Evolutionary conservation across 805 yeast genomes (phyloP).

Genomic region (Candida bentonensis): DNA sequence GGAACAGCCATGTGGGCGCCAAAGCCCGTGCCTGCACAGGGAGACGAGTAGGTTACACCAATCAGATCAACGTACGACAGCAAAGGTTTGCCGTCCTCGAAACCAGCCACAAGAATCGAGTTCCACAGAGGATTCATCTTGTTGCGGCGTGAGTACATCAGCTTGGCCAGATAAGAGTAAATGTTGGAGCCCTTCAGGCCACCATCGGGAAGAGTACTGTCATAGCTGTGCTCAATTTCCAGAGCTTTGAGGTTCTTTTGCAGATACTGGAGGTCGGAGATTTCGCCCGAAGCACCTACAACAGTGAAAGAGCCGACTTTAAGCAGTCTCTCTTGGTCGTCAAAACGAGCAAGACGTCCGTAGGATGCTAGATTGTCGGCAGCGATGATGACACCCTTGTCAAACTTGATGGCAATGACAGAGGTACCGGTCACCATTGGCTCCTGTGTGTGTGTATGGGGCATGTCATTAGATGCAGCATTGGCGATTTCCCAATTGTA

Average conservation of each 20-base stretch:
- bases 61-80: constrained; percentile 77
- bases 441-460: constrained; percentile 76
- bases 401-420: constrained; percentile 79
- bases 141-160: constrained; percentile 75
- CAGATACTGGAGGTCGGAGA: constrained; percentile 82
- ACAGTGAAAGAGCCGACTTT: constrained; percentile 75
- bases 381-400: constrained; percentile 84
- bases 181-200: constrained; percentile 77
- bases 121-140: constrained; percentile 97
- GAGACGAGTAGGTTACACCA: constrained; percentile 83
- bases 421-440: constrained; percentile 97
- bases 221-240: constrained; percentile 68
- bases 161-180: constrained; percentile 73
- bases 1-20: constrained; percentile 95
- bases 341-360: constrained; percentile 83
- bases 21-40: constrained; percentile 88
- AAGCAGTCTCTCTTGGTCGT: constrained; percentile 69
- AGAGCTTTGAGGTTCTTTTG: constrained; percentile 63
- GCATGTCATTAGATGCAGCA: constrained; percentile 47
- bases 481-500: constrained; percentile 41
- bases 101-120: constrained; percentile 81
- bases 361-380: constrained; percentile 88
- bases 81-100: constrained; percentile 60
- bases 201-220: constrained; percentile 28
- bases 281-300: constrained; percentile 90